Base-by-base conservation (phyloP, 805 yeast species). In the Candida loeiensis region DNA sequence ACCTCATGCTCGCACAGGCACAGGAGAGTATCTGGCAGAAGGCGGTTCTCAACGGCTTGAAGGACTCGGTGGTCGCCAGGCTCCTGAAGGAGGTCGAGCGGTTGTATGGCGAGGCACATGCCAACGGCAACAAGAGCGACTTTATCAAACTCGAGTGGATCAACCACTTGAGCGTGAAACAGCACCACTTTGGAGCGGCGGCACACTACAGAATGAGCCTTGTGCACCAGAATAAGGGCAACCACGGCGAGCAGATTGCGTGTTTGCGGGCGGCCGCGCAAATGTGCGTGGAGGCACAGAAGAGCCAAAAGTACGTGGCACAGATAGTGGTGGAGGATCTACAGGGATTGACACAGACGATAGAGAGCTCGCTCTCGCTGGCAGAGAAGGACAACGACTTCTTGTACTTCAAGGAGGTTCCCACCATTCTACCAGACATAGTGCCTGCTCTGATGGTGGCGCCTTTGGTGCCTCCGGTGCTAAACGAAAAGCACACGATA, bases 21-120 rank as follows among this genome's bases (percentile, higher is more conserved):
- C 96, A 89, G 59, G 96, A 90, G 54, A 72, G 79, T 9, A 78
- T 83, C 37, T 89, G 96, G 96, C 79, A 75, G 35, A 80, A 81
- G 50, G 88, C 95, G 0, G 39, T 64, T 3, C 59, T 69, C 0
- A 57, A 62, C 27, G 57, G 61, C 13, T 63, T 67, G 9, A 83
- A 80, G 49, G 79, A 84, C 52, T 64, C 82, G 0, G 64, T 79
- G 3, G 61, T 89, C 2, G 73, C 93, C 1, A 76, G 79, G 49
- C 60, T 90, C 33, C 75, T 95, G 0, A 58, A 67, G 4, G 87
- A 82, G 51, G 82, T 79, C 0, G 66, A 85, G 0, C 71, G 70
- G 2, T 77, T 64, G 40, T 90, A 88, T 50, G 51, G 57, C 2
- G 48, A 59, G 16, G 74, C 87, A 0, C 54, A 68, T 4, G 58